phyloP scores from a whole-genome alignment of 305 asterid species.

The Fraxinus greggii region DNA sequence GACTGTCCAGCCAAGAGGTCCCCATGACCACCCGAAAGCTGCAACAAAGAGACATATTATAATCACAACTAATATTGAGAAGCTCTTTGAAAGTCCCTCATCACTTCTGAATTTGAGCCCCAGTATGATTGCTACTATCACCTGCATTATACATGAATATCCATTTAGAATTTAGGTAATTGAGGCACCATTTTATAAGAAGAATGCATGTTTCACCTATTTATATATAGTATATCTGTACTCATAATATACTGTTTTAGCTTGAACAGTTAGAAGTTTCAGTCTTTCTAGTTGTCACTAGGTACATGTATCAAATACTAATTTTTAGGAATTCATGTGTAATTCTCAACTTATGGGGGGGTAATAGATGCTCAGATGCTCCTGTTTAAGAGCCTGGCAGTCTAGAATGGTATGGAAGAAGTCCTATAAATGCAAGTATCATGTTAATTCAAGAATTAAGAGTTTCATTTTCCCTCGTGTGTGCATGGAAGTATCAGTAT shows the following conservation, averaged over 20 bases:
- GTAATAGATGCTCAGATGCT: neutral
- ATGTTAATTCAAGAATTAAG: neutral
- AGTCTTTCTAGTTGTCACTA: neutral
- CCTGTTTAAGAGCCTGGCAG: neutral
- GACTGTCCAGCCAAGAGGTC: conserved; percentile 93
- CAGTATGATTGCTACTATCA: conserved; percentile 58
- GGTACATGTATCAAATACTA: neutral
- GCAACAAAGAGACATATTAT: conserved; percentile 73
- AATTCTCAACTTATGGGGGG: neutral
- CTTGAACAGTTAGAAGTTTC: neutral
- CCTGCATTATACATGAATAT: conserved; percentile 35
- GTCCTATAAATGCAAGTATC: neutral
- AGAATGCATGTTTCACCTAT: neutral
- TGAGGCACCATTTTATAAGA: neutral
- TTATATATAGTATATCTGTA: neutral
- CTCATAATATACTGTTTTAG: neutral
- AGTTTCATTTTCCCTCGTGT: neutral
- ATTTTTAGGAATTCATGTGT: neutral
- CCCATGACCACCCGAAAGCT: conserved; percentile 99
- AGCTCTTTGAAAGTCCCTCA: conserved; percentile 57
- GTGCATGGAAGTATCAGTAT: neutral
- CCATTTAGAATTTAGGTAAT: neutral
- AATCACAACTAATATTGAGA: conserved; percentile 61
- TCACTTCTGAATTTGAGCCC: conserved; percentile 67
- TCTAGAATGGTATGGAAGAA: neutral